Conservation (phyloP, 1,284 basidiomycete species). For the Ustilago hordei region DNA sequence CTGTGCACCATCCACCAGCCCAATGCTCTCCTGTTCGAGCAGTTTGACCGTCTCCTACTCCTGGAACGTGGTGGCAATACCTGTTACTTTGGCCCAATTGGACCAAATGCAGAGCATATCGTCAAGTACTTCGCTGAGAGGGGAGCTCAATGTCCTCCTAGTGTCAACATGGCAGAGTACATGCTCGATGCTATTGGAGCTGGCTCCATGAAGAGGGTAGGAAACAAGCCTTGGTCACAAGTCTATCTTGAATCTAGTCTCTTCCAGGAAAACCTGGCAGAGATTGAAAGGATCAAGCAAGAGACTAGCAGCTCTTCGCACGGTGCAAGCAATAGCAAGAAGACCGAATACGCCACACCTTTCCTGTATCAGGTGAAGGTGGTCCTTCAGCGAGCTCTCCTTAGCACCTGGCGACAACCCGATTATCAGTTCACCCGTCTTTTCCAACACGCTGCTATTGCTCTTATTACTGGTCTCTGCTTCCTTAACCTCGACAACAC, state of each 20-base stretch:
- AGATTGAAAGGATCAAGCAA: constrained; percentile 35
- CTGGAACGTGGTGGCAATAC: constrained; percentile 50
- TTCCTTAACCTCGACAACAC: constrained; percentile 37
- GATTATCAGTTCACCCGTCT: constrained; percentile 51
- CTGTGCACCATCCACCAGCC: constrained; percentile 57
- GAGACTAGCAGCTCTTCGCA: constrained; percentile 13
- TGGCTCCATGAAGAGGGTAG: constrained; percentile 63
- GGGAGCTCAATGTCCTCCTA: constrained; percentile 69
- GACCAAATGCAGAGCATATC: constrained; percentile 32
- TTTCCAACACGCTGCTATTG: constrained; percentile 44
- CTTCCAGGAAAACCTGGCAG: constrained; percentile 25
- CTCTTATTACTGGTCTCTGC: constrained; percentile 39
- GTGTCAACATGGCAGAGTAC: constrained; percentile 73
- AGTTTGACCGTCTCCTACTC: constrained; percentile 47
- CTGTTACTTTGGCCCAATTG: constrained; percentile 45
- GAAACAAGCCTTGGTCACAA: constrained; percentile 76
- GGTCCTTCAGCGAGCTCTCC: constrained; percentile 33
- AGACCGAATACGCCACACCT: constrained; percentile 57
- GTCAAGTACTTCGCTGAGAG: constrained; percentile 45
- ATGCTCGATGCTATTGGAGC: constrained; percentile 71
- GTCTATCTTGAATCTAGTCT: constrained; percentile 69
- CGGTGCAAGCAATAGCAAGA: not conserved
- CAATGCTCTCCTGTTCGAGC: constrained; percentile 45
- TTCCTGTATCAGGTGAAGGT: constrained; percentile 32
- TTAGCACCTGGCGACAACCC: constrained; percentile 78